Evolutionary conservation across 805 yeast species (phyloP).

Genomic region (Lipomyces kockii): DNA sequence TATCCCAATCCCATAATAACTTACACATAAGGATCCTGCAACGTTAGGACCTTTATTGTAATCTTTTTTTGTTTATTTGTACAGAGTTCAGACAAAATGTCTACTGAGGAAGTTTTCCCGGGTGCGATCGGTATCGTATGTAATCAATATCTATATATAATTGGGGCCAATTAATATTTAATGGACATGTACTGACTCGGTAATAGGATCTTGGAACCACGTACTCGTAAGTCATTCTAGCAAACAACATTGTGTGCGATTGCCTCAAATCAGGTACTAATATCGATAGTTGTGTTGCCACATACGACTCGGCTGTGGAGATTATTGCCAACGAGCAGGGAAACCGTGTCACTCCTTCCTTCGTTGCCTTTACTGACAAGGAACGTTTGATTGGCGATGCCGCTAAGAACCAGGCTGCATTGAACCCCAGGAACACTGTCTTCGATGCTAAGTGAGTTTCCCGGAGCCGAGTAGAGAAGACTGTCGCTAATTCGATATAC

Average conservation of each 20-base stretch:
- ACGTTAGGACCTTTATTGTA: not conserved
- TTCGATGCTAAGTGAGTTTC: slow-evolving; percentile 61
- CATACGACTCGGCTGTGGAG: slow-evolving; percentile 91
- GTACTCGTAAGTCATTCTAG: slow-evolving; percentile 36
- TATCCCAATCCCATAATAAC: not conserved
- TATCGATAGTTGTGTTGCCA: slow-evolving; percentile 73
- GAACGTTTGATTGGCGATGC: slow-evolving; percentile 97
- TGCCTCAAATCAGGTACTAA: not conserved
- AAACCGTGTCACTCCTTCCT: slow-evolving; percentile 97
- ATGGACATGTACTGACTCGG: not conserved
- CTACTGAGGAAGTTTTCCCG: slow-evolving; percentile 93
- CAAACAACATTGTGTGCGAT: not conserved
- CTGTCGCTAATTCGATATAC: slow-evolving; percentile 43
- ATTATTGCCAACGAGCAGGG: slow-evolving; percentile 98
- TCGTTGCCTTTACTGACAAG: slow-evolving; percentile 89
- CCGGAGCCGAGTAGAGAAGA: not conserved
- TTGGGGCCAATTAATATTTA: not conserved
- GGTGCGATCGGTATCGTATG: slow-evolving; percentile 96
- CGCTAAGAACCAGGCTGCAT: slow-evolving; percentile 96
- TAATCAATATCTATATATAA: not conserved
- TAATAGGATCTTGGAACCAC: slow-evolving; percentile 40
- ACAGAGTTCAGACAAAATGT: slow-evolving; percentile 18
- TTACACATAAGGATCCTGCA: not conserved
- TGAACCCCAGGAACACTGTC: slow-evolving; percentile 89
- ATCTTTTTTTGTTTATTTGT: not conserved